Conservation (phyloP, 176 grass and related monocot genomes). For the Bonia amplexicaulis region DNA sequence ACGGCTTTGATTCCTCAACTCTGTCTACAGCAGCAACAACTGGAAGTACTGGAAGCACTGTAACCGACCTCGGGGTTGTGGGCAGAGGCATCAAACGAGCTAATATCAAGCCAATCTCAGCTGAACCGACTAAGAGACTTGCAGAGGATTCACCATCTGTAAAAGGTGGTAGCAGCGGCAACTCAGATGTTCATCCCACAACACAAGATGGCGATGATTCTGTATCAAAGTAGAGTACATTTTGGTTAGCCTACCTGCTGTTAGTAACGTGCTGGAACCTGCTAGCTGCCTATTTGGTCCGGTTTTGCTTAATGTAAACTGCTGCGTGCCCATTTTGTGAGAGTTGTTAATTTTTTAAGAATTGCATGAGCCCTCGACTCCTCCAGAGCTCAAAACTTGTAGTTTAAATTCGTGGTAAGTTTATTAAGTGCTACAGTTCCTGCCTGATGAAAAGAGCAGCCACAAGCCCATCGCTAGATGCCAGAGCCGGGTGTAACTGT, state of each 20-base stretch:
- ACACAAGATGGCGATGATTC: slow-evolving; percentile 22
- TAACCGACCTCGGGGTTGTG: slow-evolving; percentile 85
- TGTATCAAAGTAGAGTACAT: slow-evolving; percentile 29
- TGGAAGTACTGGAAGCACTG: slow-evolving; percentile 54
- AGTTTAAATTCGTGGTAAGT: slow-evolving; percentile 3
- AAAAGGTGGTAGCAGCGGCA: slow-evolving; percentile 35
- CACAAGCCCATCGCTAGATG: too few relatives aligned
- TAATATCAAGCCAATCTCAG: slow-evolving; percentile 44
- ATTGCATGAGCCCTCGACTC: not conserved
- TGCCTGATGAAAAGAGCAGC: too few relatives aligned
- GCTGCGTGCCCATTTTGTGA: not conserved
- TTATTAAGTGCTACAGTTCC: not conserved
- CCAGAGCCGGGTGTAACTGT: not conserved
- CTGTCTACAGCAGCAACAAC: slow-evolving; percentile 62
- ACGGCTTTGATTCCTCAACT: slow-evolving; percentile 67
- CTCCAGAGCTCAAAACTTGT: not conserved
- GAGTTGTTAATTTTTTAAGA: not conserved
- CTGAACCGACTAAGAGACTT: slow-evolving; percentile 44
- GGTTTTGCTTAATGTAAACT: not conserved
- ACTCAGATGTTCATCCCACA: not conserved
- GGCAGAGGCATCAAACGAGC: slow-evolving; percentile 91
- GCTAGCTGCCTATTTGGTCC: not conserved
- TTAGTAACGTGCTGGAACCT: slow-evolving; percentile 21
- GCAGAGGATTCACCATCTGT: slow-evolving; percentile 24
- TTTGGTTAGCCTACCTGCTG: not conserved